Conservation (phyloP, 2,329 filamentous ascomycete species). For the Diaporthe capsici region DNA sequence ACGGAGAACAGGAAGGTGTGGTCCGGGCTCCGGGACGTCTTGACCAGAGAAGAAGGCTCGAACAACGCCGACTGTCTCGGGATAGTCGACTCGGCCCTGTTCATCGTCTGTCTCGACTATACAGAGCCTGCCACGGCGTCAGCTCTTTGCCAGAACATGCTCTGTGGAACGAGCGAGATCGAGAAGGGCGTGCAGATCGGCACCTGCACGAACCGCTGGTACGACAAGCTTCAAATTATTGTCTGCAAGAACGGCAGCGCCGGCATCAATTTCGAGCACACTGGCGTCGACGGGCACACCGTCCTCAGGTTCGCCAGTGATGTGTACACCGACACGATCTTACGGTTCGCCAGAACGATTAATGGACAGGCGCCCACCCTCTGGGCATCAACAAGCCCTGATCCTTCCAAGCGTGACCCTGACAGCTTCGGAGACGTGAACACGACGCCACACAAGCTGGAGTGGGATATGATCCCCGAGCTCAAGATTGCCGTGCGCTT, state of each 20-base stretch:
- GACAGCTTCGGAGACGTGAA: constrained; percentile 93
- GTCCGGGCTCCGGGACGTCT: constrained; percentile 89
- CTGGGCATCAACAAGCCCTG: constrained; percentile 91
- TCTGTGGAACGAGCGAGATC: constrained; percentile 93
- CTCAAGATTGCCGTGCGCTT: constrained; percentile 92
- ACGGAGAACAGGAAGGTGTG: constrained; percentile 97
- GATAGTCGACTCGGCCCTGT: constrained; percentile 94
- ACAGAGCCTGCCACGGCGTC: constrained; percentile 86
- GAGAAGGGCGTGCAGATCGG: constrained; percentile 95
- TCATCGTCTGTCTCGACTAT: constrained; percentile 93
- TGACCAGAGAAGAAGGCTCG: constrained; percentile 87
- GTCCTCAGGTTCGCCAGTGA: constrained; percentile 97
- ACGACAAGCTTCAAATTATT: constrained; percentile 98
- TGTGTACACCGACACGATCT: constrained; percentile 96
- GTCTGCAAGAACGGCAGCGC: constrained; percentile 99
- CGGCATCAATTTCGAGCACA: constrained; percentile 99
- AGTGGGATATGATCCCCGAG: constrained; percentile 97
- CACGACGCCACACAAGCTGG: constrained; percentile 94
- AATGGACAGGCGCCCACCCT: constrained; percentile 93
- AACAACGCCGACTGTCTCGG: constrained; percentile 97
- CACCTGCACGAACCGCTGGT: constrained; percentile 98
- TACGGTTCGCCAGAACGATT: constrained; percentile 94
- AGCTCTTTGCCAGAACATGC: constrained; percentile 97
- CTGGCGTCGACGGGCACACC: constrained; percentile 96
- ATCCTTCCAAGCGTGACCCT: constrained; percentile 92